Base-by-base conservation (phyloP, 441 rosid genomes). In the Syzygium malaccense region DNA sequence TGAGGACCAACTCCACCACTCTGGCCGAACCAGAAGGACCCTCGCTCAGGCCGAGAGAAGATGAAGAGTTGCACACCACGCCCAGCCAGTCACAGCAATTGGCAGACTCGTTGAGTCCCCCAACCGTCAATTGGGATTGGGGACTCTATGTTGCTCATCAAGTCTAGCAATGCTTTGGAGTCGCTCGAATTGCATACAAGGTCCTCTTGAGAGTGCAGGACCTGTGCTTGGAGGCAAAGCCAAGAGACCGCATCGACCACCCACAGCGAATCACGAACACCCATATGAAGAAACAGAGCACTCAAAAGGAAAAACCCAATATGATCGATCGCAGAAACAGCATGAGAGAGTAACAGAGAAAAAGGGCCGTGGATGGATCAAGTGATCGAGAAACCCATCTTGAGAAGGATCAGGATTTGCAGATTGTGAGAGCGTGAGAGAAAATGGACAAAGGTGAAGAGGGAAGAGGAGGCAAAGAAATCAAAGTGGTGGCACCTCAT, bases 1-100 rank as follows among this genome's bases (percentile, higher is more conserved):
- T 86, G 54, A 96, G 97, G 86, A 89, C 92, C 53, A 96, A 33
- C 88, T 60, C 88, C 32, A 94, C 92, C 7, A 97, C 98, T 86
- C 96, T 94, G 48, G 83, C 78, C 14, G 92, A 90, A 84, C 14
- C 86, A 55, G 86, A 51, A 51, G 89, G 49, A 45, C 87, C 55
- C 79, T 32, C 90, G 33, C 89, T 86, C 28, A 89, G 85, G 68
- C 94, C 92, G 66, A 90, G 92, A 57, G 93, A 90, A 89, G 92
- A 87, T 8, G 93, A 80, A 75, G 93, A 87, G 53, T 90, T 89
- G 89, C 99, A 97, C 19, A 93, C 88, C 92, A 97, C 86, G 64
- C 99, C 98, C 4, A 62, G 87, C 99, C 98, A 97, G 49, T 60
- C 87, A 64, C 99, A 97, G 92, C 98, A 96, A 87, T 92, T 91